phyloP scores from a whole-genome alignment of 345 rosid species.

The Hypericum perforatum region DNA sequence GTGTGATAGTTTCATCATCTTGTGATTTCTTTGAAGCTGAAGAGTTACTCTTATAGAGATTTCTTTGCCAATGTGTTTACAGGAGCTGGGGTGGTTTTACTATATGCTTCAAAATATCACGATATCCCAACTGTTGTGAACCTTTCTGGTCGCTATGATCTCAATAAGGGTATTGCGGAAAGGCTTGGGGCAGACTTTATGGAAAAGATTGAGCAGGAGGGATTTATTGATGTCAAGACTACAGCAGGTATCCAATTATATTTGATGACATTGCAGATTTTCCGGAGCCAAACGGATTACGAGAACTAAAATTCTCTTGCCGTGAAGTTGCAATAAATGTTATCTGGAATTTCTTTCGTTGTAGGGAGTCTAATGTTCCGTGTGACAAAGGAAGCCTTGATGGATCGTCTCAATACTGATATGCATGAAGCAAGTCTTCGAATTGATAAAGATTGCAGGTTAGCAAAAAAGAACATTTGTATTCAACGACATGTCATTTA shows the following conservation, averaged over 20 bases:
- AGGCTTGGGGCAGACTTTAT: slow-evolving; percentile 14
- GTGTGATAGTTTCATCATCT: too few species aligned
- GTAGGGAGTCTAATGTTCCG: slow-evolving; percentile 14
- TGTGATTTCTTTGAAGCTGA: too few species aligned
- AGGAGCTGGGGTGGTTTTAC: slow-evolving; percentile 20
- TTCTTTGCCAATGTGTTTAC: neutral
- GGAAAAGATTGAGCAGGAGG: slow-evolving; percentile 21
- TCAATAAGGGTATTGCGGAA: slow-evolving; percentile 17
- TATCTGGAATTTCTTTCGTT: neutral
- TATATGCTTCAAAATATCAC: slow-evolving; percentile 26
- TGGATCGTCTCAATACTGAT: slow-evolving; percentile 23
- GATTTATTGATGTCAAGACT: slow-evolving; percentile 16
- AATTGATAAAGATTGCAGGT: slow-evolving; percentile 23
- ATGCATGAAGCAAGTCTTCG: slow-evolving; percentile 15
- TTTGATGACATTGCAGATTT: neutral
- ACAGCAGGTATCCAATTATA: slow-evolving; percentile 11
- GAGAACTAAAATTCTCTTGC: neutral
- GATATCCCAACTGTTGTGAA: slow-evolving; percentile 18
- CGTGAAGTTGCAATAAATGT: neutral
- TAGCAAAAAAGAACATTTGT: neutral
- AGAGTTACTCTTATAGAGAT: too few species aligned
- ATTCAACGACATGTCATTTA: neutral
- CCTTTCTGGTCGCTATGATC: slow-evolving; percentile 27
- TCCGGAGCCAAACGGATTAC: neutral
- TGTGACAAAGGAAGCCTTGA: slow-evolving; percentile 14